phyloP scores from a whole-genome alignment of 345 rosid species.

The Isatis tinctoria region DNA sequence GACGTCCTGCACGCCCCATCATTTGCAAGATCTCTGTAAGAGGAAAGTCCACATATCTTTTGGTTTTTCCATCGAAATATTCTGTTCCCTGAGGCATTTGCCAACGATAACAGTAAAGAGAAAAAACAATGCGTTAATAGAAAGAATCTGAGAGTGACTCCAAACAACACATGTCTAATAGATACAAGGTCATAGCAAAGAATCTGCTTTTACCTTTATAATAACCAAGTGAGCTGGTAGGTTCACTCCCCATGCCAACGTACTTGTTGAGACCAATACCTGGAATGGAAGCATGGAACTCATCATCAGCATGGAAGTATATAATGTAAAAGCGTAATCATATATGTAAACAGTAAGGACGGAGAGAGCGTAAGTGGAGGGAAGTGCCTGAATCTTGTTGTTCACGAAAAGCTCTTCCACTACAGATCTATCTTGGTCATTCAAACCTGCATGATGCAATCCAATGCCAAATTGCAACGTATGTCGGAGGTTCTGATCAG shows the following conservation, averaged over 20 bases:
- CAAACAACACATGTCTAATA: background rate
- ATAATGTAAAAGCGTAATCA: background rate
- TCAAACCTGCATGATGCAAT: conserved; percentile 94
- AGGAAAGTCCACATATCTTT: conserved; percentile 93
- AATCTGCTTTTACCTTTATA: conserved; percentile 60
- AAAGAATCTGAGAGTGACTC: background rate
- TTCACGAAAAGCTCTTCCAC: conserved; percentile 95
- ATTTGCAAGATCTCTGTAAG: conserved; percentile 98
- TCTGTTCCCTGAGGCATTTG: conserved; percentile 76
- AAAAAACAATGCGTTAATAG: conserved; percentile 2
- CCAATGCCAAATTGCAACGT: conserved; percentile 98
- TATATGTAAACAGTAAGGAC: background rate
- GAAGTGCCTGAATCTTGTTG: conserved; percentile 89
- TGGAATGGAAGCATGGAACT: conserved; percentile 28
- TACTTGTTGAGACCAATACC: conserved; percentile 97
- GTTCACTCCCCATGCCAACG: conserved; percentile 97
- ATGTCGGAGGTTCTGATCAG: conserved; percentile 90
- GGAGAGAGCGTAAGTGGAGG: conserved; percentile 13
- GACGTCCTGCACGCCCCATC: conserved; percentile 99
- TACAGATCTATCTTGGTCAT: conserved; percentile 88
- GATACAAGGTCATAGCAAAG: conserved; percentile 10
- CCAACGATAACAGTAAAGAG: background rate
- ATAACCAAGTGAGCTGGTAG: conserved; percentile 97
- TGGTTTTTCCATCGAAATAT: conserved; percentile 90
- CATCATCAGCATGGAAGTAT: background rate